These are phyloP conservation scores for Sugiyamaella boreocaroliniensis DNA, from an alignment of 805 yeast species.

Conservation along the genomic window DNA sequence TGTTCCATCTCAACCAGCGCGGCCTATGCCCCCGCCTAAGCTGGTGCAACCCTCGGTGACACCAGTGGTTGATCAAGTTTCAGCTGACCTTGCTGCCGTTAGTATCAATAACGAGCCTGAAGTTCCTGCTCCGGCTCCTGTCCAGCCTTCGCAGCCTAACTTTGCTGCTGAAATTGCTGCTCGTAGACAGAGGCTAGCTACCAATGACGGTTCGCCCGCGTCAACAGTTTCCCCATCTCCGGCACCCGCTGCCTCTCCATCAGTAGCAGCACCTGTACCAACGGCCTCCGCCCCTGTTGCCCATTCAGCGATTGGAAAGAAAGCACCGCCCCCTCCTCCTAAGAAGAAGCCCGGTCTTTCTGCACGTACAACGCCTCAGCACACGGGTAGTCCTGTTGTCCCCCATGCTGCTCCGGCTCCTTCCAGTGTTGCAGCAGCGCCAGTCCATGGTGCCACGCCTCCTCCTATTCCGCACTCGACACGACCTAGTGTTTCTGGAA, in stretches of 20 bases:
- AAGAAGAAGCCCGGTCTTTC: conserved; percentile 19
- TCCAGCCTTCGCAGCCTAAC: conserved; percentile 20
- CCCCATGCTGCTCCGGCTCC: neutral
- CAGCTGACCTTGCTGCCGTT: neutral
- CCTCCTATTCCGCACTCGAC: conserved; percentile 6
- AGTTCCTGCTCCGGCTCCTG: conserved; percentile 8
- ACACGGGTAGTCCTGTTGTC: neutral
- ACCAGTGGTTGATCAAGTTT: neutral
- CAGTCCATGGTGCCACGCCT: neutral
- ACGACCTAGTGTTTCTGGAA: conserved; percentile 8
- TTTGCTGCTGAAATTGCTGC: conserved; percentile 32
- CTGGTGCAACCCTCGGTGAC: neutral
- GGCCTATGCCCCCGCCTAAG: neutral
- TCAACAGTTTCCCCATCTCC: conserved; percentile 9
- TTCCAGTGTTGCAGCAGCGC: neutral
- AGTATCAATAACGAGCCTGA: too few relatives aligned
- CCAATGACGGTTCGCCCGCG: neutral
- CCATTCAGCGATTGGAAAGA: conserved; percentile 7
- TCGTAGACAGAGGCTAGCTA: conserved; percentile 1
- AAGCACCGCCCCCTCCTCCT: conserved; percentile 23
- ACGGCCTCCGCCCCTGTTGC: conserved; percentile 16
- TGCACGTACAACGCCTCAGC: neutral
- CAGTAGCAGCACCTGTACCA: neutral
- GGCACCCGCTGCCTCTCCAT: conserved; percentile 11
- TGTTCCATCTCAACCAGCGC: neutral